These are phyloP conservation scores for Rhododendron ovatum DNA, from an alignment of 148 eudicot species.

Conservation along the genomic window DNA sequence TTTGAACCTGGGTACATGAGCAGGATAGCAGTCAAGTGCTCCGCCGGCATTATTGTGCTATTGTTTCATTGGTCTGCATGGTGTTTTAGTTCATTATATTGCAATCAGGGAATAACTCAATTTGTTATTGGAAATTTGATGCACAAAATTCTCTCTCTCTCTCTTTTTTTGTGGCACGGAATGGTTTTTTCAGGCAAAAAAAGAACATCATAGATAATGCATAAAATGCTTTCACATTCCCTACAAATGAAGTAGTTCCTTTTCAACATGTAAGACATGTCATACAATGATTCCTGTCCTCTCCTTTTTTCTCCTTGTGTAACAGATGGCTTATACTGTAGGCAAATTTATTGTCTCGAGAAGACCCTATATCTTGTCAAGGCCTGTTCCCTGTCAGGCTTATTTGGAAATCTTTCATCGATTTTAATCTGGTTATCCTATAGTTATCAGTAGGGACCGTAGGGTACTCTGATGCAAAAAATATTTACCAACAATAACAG, in stretches of 20 bases:
- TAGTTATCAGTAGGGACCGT: background rate
- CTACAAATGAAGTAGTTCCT: background rate
- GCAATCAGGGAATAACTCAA: too few relatives aligned
- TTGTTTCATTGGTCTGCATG: too few relatives aligned
- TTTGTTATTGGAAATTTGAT: too few relatives aligned
- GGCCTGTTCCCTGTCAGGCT: background rate
- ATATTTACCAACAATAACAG: background rate
- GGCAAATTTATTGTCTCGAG: background rate
- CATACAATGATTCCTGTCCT: background rate
- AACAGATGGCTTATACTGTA: background rate
- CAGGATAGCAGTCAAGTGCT: background rate
- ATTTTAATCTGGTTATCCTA: background rate
- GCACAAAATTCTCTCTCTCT: too few relatives aligned
- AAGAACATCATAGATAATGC: too few relatives aligned
- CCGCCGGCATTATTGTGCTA: background rate
- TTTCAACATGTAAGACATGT: background rate
- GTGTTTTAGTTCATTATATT: too few relatives aligned
- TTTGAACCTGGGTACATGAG: background rate
- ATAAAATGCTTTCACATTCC: background rate
- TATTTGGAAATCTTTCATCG: background rate
- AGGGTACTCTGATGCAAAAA: background rate
- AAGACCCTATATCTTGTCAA: background rate
- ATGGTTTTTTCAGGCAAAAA: too few relatives aligned
- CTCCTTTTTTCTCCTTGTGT: background rate
- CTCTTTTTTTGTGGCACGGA: too few relatives aligned